Base-by-base conservation (phyloP, 495 filamentous ascomycete genomes). In the Penicillium antarcticum region DNA sequence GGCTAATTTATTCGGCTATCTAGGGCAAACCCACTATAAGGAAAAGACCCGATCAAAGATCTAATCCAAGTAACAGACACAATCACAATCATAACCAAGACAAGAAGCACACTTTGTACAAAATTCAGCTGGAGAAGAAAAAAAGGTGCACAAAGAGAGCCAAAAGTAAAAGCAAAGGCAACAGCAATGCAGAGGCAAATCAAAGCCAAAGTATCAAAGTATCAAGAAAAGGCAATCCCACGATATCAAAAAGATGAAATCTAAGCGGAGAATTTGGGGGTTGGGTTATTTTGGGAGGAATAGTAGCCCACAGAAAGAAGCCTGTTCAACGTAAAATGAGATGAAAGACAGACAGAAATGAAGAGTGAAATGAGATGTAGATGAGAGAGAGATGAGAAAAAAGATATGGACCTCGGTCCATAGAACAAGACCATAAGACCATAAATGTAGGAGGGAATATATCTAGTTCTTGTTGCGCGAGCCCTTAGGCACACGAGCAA, bases 401-500 rank as follows among this genome's bases (percentile, higher is more conserved):
- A 32, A 38, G 12, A 35, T 21, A 32, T 21, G 17, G 18, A 42
- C 0, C 5, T 8, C 6, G 8, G 23, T 42, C 24, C 42, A 44
- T 23, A 2, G 19, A 55, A 5, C 48, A 41, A 23, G 19, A 40
- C 24, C 21, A 36, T 17, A 44, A 47, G n/a, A 32, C 21, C n/a
- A 38, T 35, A 32, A 14, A 17, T 46, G 10, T 37, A 26, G 36
- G 18, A 31, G 9, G 24, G 3, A 11, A 18, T 12, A 45, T 38
- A 52, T 56, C 56, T 46, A 40, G 29, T 47, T 58, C 67, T 74
- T 72, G 57, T 51, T 66, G 46, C 63, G 67, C 32, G 58, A 65
- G 19, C 61, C 64, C 80, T 91, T 92, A 14, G 87, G 87, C 43
- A 95, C 86, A 39, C 90, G 74, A 16, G 80, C 81, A 48, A 90